Base-by-base conservation (phyloP, 345 rosid genomes). In the Zanthoxylum bungeanum region DNA sequence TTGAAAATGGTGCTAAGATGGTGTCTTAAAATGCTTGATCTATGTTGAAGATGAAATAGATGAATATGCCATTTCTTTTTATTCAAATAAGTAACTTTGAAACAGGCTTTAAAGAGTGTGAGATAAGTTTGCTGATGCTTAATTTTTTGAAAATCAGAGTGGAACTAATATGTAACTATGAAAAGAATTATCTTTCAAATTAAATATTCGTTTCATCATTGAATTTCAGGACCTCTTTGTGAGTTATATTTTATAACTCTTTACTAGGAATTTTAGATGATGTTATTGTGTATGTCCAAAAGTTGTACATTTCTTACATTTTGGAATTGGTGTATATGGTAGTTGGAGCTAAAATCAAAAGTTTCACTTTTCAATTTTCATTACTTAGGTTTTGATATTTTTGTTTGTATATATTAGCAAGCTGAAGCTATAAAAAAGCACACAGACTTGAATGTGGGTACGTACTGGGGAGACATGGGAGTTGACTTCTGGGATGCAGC, bases 391-490 rank as follows among this genome's bases (percentile, higher is more conserved):
- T 42, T 7, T 44, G 19, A 14, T 69, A 27, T n/a, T 70, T 47
- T 67, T 74, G 39, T 61, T 44, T 58, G 42, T 71, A 31, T 62
- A 74, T 25, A 30, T 36, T 64, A 94, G 98, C 98, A 95, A 92
- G 97, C 99, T 58, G 83, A 80, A 64, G 96, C 83, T 46, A 68
- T 95, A 73, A 69, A 70, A 79, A 75, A 60, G 80, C 91, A 86
- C 75, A 89, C 92, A 0, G 97, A 95, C 82, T 79, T 95, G 42
- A 78, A 77, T 36, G 96, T 95, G 50, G 88, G 90, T 16, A 81
- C 53, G 85, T 92, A 86, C 60, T 86, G 92, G 92, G 99, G 99
- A 73, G 90, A 76, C 0, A 92, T 85, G 96, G 91, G 89, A 22
- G 85, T 92, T 25, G 97, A 91, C 75, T 85, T 22, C 78, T 95